A percentile compares a stretch with the other conserved stretches of the same genome.
Evolutionary conservation across 768 basidiomycete species (phyloP).

Genomic region (Chlorophyllum brunneum): DNA sequence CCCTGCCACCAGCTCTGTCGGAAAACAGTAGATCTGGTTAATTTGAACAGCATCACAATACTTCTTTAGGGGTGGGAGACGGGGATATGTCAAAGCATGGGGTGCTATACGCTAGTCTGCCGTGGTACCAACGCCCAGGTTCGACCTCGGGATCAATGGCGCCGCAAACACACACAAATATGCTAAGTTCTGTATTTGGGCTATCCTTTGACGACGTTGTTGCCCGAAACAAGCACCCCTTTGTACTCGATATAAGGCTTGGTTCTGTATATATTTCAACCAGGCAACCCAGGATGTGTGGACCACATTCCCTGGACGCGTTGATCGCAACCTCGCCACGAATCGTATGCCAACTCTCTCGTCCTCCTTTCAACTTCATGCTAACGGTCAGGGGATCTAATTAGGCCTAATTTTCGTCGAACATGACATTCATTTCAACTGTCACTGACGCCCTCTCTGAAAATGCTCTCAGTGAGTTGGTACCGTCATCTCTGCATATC

Average conservation of each 20-base stretch:
- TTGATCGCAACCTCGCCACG: not conserved
- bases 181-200: not conserved
- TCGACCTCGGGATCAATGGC: too few relatives aligned
- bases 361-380: not conserved
- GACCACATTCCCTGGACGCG: not conserved
- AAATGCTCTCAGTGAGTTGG: not conserved
- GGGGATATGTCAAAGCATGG: too few relatives aligned
- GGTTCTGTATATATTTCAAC: not conserved
- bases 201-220: not conserved
- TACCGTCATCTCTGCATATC: not conserved
- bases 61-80: too few relatives aligned
- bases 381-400: not conserved
- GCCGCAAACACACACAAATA: not conserved
- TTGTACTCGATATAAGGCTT: not conserved
- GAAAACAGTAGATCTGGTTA: too few relatives aligned
- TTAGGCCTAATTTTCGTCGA: not conserved
- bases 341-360: not conserved
- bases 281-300: not conserved
- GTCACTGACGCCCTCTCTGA: not conserved
- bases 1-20: too few relatives aligned
- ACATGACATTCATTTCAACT: not conserved
- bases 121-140: too few relatives aligned
- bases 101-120: too few relatives aligned
- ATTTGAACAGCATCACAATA: too few relatives aligned
- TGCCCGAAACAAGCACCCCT: not conserved